Conservation (phyloP, 345 rosid species). For the Eucalyptus regnans region DNA sequence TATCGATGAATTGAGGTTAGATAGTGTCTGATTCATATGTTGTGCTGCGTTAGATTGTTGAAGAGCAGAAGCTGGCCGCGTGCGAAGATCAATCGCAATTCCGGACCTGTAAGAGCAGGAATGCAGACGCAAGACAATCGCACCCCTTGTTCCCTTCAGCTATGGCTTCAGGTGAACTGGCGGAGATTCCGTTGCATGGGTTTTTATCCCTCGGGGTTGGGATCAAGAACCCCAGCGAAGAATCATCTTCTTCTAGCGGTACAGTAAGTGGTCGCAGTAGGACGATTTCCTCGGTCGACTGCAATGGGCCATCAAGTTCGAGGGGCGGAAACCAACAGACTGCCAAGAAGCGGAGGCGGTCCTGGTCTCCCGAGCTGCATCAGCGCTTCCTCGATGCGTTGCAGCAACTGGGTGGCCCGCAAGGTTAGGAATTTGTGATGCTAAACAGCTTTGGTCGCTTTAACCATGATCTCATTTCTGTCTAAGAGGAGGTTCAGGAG, state of each 20-base stretch:
- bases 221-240: background rate
- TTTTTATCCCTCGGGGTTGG: background rate
- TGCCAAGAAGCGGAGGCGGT: constrained; percentile 28
- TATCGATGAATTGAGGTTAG: background rate
- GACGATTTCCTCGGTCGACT: background rate
- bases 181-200: background rate
- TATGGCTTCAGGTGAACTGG: background rate
- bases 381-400: constrained; percentile 24
- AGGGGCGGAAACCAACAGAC: background rate
- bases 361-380: constrained; percentile 40
- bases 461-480: background rate
- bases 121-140: background rate
- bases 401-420: constrained; percentile 29
- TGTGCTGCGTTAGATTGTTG: constrained; percentile 23
- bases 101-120: constrained; percentile 13
- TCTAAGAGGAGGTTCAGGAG: background rate
- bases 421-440: constrained; percentile 6
- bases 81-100: constrained; percentile 5
- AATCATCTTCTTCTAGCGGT: background rate
- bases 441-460: background rate
- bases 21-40: background rate
- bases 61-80: background rate
- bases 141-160: background rate
- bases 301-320: background rate
- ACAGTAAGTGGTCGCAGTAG: background rate